Percentiles rank a stretch among this genome's conserved stretches.
These are phyloP conservation scores for Trichoderma aggressivum DNA, from an alignment of 2,329 filamentous ascomycete species.

Conservation along the genomic window DNA sequence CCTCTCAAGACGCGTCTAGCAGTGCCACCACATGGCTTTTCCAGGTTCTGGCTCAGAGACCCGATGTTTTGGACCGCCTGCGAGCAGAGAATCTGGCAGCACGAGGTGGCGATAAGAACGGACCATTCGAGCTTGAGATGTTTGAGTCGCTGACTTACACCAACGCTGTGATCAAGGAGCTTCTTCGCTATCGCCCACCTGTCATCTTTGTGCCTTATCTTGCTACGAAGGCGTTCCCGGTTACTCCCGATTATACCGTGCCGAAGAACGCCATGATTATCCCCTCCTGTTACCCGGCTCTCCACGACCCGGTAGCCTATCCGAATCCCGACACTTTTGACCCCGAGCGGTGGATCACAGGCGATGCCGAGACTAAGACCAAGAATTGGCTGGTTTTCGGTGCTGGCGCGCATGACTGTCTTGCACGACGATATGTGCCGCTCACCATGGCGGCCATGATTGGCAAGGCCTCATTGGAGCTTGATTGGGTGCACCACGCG, in stretches of 20 bases:
- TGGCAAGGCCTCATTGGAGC: slow-evolving; percentile 1
- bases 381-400: slow-evolving; percentile 10
- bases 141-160: slow-evolving; percentile 8
- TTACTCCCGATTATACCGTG: slow-evolving; percentile 1
- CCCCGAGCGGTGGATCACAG: slow-evolving; percentile 9
- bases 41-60: slow-evolving; percentile 5
- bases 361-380: slow-evolving; percentile 2
- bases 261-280: slow-evolving; percentile 11
- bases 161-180: slow-evolving; percentile 3
- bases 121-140: not conserved
- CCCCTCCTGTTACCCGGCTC: slow-evolving; percentile 5
- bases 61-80: slow-evolving; percentile 7
- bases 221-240: not conserved
- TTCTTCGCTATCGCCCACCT: slow-evolving; percentile 3
- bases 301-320: not conserved
- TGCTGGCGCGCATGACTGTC: slow-evolving; percentile 7
- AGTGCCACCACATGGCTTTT: slow-evolving; percentile 12
- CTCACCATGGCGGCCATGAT: slow-evolving; percentile 7
- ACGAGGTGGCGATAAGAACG: not conserved
- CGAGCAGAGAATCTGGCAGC: slow-evolving; percentile 1
- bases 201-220: slow-evolving; percentile 13
- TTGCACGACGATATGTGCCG: slow-evolving; percentile 4
- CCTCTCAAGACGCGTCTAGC: slow-evolving; percentile 7
- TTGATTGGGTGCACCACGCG: slow-evolving; percentile 6
- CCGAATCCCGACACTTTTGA: slow-evolving; percentile 5